A percentile compares a stretch with the other conserved stretches of the same genome.
Conservation (phyloP, 2,329 filamentous ascomycete species). For the Juglanconis sp. region DNA sequence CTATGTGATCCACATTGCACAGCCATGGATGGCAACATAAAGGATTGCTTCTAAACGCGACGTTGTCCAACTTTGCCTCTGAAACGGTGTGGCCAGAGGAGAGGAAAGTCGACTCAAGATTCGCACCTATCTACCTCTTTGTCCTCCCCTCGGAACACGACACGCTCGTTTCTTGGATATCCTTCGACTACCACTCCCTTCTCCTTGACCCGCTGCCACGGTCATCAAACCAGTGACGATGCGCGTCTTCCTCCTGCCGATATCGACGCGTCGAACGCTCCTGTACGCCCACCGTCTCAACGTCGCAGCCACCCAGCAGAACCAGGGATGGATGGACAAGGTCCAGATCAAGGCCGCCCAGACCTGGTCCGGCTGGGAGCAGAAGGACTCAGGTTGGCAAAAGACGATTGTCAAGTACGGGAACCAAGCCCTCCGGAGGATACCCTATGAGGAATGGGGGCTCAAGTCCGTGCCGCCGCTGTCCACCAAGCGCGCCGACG, state of each 20-base stretch:
- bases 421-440: conserved; percentile 78
- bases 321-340: conserved; percentile 62
- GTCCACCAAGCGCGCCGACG: conserved; percentile 61
- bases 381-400: conserved; percentile 82
- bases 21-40: background rate
- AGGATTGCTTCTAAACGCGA: background rate
- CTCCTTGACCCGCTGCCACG: background rate
- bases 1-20: background rate
- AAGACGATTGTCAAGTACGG: conserved; percentile 81
- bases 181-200: background rate
- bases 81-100: background rate
- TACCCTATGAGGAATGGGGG: conserved; percentile 97
- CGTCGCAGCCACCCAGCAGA: conserved; percentile 49
- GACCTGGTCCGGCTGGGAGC: conserved; percentile 85
- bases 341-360: conserved; percentile 67
- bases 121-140: background rate
- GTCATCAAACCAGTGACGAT: conserved; percentile 48
- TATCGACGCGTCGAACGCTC: conserved; percentile 85
- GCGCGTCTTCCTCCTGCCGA: conserved; percentile 90
- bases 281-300: conserved; percentile 84
- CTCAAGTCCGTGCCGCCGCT: conserved; percentile 90
- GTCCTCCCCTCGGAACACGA: too few species aligned
- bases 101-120: too few species aligned
- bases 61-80: background rate
- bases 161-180: background rate